Evolutionary conservation across 2,329 filamentous ascomycete genomes (phyloP).

Genomic region (Rugonectria rugulosa): DNA sequence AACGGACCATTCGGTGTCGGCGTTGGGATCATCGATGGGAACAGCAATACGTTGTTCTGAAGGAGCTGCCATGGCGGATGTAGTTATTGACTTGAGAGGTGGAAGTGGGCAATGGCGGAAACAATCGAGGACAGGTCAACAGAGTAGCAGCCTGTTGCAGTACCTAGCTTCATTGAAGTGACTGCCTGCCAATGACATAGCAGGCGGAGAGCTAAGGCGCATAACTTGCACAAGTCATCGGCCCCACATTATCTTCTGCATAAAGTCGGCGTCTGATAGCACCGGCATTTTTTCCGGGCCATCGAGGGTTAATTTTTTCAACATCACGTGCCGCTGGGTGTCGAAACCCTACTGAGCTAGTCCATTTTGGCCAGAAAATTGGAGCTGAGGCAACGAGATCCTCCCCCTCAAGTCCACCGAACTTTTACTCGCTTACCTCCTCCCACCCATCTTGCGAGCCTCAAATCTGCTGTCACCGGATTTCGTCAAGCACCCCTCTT

Average conservation of each 20-base stretch:
- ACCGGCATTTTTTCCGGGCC: constrained; percentile 29
- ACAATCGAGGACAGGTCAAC: constrained; percentile 5
- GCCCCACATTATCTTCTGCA: constrained; percentile 21
- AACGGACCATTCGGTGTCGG: constrained; percentile 94
- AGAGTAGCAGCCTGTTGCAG: constrained; percentile 7
- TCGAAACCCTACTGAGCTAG: constrained; percentile 50
- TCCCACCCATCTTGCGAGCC: constrained; percentile 58
- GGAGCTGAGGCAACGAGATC: constrained; percentile 44
- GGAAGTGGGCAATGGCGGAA: neutral
- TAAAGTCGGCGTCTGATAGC: constrained; percentile 31
- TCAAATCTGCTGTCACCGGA: constrained; percentile 65
- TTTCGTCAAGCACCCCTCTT: constrained; percentile 58
- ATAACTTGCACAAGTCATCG: constrained; percentile 24
- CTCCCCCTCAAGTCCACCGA: constrained; percentile 49
- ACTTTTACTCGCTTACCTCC: constrained; percentile 60
- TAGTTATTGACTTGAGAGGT: neutral
- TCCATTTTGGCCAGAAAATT: constrained; percentile 48
- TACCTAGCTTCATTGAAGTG: constrained; percentile 17
- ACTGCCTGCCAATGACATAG: constrained; percentile 29
- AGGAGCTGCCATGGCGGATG: constrained; percentile 64
- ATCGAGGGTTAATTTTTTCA: constrained; percentile 14
- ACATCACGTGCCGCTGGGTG: constrained; percentile 48
- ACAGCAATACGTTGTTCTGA: constrained; percentile 74
- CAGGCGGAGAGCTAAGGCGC: constrained; percentile 26
- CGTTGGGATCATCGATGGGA: constrained; percentile 92